phyloP scores from a whole-genome alignment of 164 flowering plant genomes.

The Sextonia rubra region DNA sequence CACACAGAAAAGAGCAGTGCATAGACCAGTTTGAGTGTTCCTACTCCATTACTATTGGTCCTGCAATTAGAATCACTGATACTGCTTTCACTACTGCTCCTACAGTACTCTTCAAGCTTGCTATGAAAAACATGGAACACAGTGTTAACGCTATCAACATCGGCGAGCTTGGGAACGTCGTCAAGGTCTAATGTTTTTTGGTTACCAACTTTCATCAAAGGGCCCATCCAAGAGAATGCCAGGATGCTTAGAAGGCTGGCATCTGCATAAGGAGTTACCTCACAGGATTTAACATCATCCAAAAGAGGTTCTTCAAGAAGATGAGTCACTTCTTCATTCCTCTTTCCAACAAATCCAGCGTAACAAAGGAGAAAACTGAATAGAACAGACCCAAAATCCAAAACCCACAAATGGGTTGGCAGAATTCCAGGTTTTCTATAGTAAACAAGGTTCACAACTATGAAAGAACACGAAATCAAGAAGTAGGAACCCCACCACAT shows the following conservation, averaged over 20 bases:
- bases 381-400: conserved; percentile 19
- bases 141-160: conserved; percentile 22
- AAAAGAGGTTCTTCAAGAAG: conserved; percentile 25
- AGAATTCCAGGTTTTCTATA: neutral
- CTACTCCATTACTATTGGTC: conserved; percentile 19
- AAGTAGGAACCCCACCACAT: conserved; percentile 31
- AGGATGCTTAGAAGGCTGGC: conserved; percentile 33
- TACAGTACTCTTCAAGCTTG: conserved; percentile 15
- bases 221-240: conserved; percentile 44
- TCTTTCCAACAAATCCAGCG: conserved; percentile 16
- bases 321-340: conserved; percentile 10
- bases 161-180: conserved; percentile 40
- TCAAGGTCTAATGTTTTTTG: conserved; percentile 37
- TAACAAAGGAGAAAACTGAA: conserved; percentile 16
- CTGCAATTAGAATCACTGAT: neutral
- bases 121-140: conserved; percentile 23
- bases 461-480: conserved; percentile 15
- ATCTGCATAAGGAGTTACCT: conserved; percentile 23
- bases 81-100: neutral
- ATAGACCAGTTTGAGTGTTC: conserved; percentile 41
- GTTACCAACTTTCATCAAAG: conserved; percentile 29
- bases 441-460: conserved; percentile 19
- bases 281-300: conserved; percentile 12
- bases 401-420: conserved; percentile 19
- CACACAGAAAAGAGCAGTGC: conserved; percentile 37